Base-by-base conservation (phyloP, 2,329 filamentous ascomycete species). In the Trichothecium sympodiale region DNA sequence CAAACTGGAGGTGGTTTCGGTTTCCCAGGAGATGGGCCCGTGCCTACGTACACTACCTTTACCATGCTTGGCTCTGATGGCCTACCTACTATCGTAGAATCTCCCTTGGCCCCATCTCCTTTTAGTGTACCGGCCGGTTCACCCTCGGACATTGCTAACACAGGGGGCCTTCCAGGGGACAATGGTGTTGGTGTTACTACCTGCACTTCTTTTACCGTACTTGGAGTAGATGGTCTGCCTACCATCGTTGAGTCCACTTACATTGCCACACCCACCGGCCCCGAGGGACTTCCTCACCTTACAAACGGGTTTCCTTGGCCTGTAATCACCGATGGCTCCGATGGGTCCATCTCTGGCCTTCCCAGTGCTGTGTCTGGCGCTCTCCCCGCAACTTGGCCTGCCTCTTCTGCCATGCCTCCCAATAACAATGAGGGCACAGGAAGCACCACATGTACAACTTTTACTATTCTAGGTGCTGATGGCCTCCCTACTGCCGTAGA, bases 401-500 rank as follows among this genome's bases (percentile, higher is more conserved):
- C 32, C 37, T 35, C 12, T n/a, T 32, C 15, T 6, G 37, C 26
- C 14, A 25, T 18, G 2, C 34, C 28, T 10, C 20, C 35, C 9
- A 23, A 17, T 29, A 13, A 29, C 7, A 33, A 17, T 18, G 30
- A 16, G 16, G 28, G 14, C 10, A 28, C 27, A 5, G 27, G 8
- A 8, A 32, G 27, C 18, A 38, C 36, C 20, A 38, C 36, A 16
- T 38, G 36, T 20, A 35, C 31, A 17, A 38, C 36, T 8, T 35
- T 34, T n/a, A 38, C 36, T 23, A 10, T 34, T 29, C 46, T 39
- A 17, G 48, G 48, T 3, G 25, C 38, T 17, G 47, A 50, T 27
- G 53, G 53, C 9, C 41, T 48, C 12, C 49, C 47, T 10, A 55
- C 53, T 14, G 38, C 53, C 8, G 40, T 53, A 31, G 47, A 51